Conservation (phyloP, 345 rosid species). For the Mangifera indica region DNA sequence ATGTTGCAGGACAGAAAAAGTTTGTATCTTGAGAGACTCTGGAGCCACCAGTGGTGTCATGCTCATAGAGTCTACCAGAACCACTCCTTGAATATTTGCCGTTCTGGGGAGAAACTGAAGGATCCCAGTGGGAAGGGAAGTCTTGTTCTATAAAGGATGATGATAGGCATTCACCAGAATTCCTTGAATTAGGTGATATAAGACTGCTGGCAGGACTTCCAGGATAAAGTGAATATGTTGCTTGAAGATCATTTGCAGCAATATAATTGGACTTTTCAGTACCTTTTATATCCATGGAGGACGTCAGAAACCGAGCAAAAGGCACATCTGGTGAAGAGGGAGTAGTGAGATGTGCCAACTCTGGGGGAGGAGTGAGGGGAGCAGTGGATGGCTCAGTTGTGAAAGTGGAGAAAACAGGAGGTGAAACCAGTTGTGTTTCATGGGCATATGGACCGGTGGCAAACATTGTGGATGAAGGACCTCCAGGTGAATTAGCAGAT, state of each 20-base stretch:
- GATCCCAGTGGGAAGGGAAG: constrained; percentile 68
- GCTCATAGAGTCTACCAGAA: constrained; percentile 59
- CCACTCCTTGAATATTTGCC: constrained; percentile 61
- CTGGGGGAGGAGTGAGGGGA: constrained; percentile 93
- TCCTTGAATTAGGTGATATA: constrained; percentile 67
- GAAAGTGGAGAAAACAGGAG: constrained; percentile 91
- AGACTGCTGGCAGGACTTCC: constrained; percentile 88
- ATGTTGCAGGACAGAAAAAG: constrained; percentile 98
- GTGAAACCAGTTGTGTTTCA: constrained; percentile 90
- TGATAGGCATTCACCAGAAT: constrained; percentile 61
- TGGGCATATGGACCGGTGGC: constrained; percentile 95
- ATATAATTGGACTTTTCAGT: constrained; percentile 46
- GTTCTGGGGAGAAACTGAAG: constrained; percentile 64
- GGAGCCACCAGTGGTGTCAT: constrained; percentile 47
- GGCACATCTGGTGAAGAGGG: constrained; percentile 98
- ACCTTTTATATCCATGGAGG: constrained; percentile 59
- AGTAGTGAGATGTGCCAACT: constrained; percentile 89
- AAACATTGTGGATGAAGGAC: constrained; percentile 83
- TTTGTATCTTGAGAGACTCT: constrained; percentile 64
- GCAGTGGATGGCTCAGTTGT: constrained; percentile 98
- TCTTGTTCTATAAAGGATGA: constrained; percentile 77
- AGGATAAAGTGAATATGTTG: constrained; percentile 70
- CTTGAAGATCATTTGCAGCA: constrained; percentile 66
- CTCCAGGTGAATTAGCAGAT: constrained; percentile 83
- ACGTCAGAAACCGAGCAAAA: constrained; percentile 79